Evolutionary conservation across 202 grass and related monocot genomes (phyloP), one percentile per base, ranked within the genome.

Genomic region (Setaria viridis): DNA sequence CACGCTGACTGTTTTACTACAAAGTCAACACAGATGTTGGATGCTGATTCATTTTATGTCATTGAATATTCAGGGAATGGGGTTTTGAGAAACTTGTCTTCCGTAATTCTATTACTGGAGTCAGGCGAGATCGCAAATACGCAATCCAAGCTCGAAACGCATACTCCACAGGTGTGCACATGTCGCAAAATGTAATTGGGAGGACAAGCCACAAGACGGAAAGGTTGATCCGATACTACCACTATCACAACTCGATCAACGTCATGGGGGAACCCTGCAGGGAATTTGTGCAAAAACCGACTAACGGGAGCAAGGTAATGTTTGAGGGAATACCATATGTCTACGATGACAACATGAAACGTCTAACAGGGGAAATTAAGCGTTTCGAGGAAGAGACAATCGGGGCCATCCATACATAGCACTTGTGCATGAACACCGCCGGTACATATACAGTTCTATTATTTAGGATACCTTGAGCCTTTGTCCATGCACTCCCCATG

Each of bases 51-150:
- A 57, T 48, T 57, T 69, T 2, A 20, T 69, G 43, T 55, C 35
- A 70, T n/a, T 76, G 53, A 11, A 64, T 32, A 20, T 84, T 49
- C 94, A 97, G 95, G 67, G 41, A 94, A 67, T 94, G 95, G 95
- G 95, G 95, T 9, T 97, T 97, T 72, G 95, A 97, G 68, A 97
- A 97, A 63, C 88, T 97, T 19, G 92, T 94, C 13, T 94, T 97
- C 46, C 90, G 86, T 13, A 91, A 94, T 71, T 97, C 90, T 0
- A 91, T 97, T 59, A 93, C 92, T 1, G 84, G 95, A 81, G 70
- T 97, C 3, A 85, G 95, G 60, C 70, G 90, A 56, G 95, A 97
- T 43, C 90, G 90, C 29, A 97, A 97, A 60, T 97, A 97, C 30
- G 95, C 92, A 56, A 94, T 97, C 45, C 90, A 86, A 74, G 95